Evolutionary conservation across 306 rosid genomes (phyloP).

Genomic region (Canavalia ensiformis): DNA sequence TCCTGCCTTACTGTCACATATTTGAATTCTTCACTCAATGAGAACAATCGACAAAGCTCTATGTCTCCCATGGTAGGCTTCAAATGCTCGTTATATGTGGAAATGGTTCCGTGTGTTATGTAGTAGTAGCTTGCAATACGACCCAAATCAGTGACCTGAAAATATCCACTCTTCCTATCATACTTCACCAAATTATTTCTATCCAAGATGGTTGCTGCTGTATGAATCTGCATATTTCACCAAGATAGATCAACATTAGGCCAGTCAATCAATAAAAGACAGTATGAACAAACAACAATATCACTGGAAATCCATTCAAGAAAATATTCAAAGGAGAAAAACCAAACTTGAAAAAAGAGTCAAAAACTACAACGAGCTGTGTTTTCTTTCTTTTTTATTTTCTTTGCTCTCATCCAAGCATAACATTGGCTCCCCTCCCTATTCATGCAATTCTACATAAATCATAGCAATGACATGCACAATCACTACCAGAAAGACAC

Average conservation of each 20-base stretch:
- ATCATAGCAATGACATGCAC: slow-evolving; percentile 19
- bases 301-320: slow-evolving; percentile 29
- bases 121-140: slow-evolving; percentile 97
- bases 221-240: slow-evolving; percentile 77
- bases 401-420: too few relatives aligned
- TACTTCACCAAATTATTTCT: slow-evolving; percentile 90
- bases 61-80: slow-evolving; percentile 97
- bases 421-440: not conserved
- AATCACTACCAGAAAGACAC: not conserved
- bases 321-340: slow-evolving; percentile 19
- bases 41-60: slow-evolving; percentile 90
- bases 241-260: slow-evolving; percentile 40
- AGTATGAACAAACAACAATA: not conserved
- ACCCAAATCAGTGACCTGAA: slow-evolving; percentile 96
- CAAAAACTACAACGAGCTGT: too few relatives aligned
- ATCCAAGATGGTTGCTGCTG: slow-evolving; percentile 87
- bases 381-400: too few relatives aligned
- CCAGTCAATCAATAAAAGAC: slow-evolving; percentile 6
- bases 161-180: slow-evolving; percentile 95
- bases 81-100: slow-evolving; percentile 93
- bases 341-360: not conserved
- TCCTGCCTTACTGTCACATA: slow-evolving; percentile 93
- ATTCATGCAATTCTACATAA: slow-evolving; percentile 9
- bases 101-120: slow-evolving; percentile 92
- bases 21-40: slow-evolving; percentile 95